Evolutionary conservation across 2,329 filamentous ascomycete species (phyloP), one percentile per base, ranked within the genome.

Genomic region (Fusarium sp.): DNA sequence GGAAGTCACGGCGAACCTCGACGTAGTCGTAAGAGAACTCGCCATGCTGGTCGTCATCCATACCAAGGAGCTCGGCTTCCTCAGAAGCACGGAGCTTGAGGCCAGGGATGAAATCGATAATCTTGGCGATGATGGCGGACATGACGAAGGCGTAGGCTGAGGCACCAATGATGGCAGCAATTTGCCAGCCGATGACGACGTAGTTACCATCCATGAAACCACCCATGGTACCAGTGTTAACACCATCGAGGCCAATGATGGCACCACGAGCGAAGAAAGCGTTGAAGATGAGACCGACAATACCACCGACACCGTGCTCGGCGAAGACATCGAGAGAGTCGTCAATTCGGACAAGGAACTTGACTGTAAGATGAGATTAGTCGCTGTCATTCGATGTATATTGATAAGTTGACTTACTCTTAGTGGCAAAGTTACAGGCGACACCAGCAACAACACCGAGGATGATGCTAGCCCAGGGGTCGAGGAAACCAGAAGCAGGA

Each of bases 1-100:
- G 88, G 85, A 94, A 96, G 81, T 96, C 93, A 76, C 93, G 90
- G 77, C 93, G 91, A 63, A 95, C 92, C 86, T 96, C 93, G 71
- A 96, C 93, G 79, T 95, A 96, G 80, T 96, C 93, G 84, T 95
- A 95, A 14, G 92, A 93, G 78, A 95, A 96, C 81, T 96, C 93
- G 81, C 93, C 93, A 74, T 95, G 92, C 83, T 96, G 93, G 81
- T 95, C 92, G 78, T 95, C 93, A 77, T 96, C 93, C 92, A 95
- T 94, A 73, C 93, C 93, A 60, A 95, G 88, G 14, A 95, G 88
- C 81, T 96, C 93, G 25, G 93, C 93, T 81, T 94, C 91, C 76
- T 94, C 92, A 27, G 88, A 91, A 11, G 92, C 92, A 61, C 93
- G 92, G 47, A 96, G 91, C 79, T 94, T 88, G 22, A 96, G 87